Base-by-base conservation (phyloP, 2,329 filamentous ascomycete species). In the Penicillium italicum region DNA sequence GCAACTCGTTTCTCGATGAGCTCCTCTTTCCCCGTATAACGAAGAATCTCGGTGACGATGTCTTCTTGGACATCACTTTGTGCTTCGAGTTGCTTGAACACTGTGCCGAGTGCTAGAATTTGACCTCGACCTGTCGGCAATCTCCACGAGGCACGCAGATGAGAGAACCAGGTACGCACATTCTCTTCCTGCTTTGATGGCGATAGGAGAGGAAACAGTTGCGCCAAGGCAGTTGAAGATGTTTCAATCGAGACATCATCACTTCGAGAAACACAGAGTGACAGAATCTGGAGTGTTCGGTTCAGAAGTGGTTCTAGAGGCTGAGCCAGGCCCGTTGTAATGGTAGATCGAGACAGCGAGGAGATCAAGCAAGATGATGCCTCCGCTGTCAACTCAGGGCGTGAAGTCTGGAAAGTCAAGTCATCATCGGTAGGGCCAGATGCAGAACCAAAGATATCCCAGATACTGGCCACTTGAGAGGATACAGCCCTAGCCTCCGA, bases 331-430 rank as follows among this genome's bases (percentile, higher is more conserved):
- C 53, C 57, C 10, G 56, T 37, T 9, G 55, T 52, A 24, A 54
- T 52, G 30, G 55, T 64, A n/a, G 69, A 63, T 14, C 56, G 66
- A 47, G 73, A 66, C 51, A 77, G 71, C 4, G 75, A 74, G 18
- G 66, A 67, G 24, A 77, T 66, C 14, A 77, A 64, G 41, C 66
- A 65, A n/a, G 73, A 73, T 12, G 67, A 67, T 22, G 72, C 74
- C 61, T 77, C 76, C 10, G 74, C 72, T 11, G 70, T 77, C 40
- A 77, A 57, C 51, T 77, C 74, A 0, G 76, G 75, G 3, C 75
- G 72, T 36, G 68, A 69, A 12, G 63, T 66, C 48, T 74, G 69
- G 45, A 73, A 68, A 1, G 74, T 77, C 33, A 77, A 57, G 53
- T 75, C 71, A 10, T 75, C 69, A 52, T 71, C 68, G 1, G 69